These are phyloP conservation scores for Ettlia oleoabundans DNA, from an alignment of 139 green algal species.

Conservation along the genomic window DNA sequence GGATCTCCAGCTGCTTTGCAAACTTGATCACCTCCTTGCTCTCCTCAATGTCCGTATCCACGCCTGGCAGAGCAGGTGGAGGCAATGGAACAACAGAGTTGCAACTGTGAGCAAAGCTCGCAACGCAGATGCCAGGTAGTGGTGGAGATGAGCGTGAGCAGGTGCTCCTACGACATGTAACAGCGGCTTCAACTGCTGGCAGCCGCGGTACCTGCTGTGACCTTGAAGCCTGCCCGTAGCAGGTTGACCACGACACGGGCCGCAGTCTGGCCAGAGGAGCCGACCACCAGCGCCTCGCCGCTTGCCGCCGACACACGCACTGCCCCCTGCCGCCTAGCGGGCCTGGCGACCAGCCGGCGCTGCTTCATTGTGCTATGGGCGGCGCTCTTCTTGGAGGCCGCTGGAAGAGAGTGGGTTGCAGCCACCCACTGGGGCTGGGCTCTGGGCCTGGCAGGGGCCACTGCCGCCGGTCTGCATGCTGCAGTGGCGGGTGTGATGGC, in stretches of 20 bases:
- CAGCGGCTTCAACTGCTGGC: not conserved
- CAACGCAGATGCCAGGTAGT: too few species aligned
- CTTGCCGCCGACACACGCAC: not conserved
- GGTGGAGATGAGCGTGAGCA: too few species aligned
- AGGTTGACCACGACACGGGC: constrained; percentile 44
- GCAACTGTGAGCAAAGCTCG: too few species aligned
- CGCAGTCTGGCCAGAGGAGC: constrained; percentile 32
- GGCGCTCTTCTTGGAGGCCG: not conserved
- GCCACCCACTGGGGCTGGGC: not conserved
- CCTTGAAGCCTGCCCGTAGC: constrained; percentile 39
- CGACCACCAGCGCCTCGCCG: constrained; percentile 33
- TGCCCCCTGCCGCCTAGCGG: not conserved
- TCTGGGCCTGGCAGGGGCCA: not conserved
- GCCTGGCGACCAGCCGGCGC: not conserved
- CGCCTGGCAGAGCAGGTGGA: too few species aligned
- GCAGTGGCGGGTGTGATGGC: not conserved
- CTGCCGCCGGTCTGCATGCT: not conserved
- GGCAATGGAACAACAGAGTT: too few species aligned
- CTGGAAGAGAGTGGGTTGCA: not conserved
- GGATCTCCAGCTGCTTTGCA: constrained; percentile 25
- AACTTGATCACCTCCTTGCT: constrained; percentile 35
- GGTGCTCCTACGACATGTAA: not conserved
- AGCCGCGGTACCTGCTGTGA: constrained; percentile 42
- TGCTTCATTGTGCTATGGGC: not conserved
- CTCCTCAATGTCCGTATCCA: constrained; percentile 18